Evolutionary conservation across 2,329 filamentous ascomycete genomes (phyloP).

Genomic region (Pseudopithomyces chartarum): DNA sequence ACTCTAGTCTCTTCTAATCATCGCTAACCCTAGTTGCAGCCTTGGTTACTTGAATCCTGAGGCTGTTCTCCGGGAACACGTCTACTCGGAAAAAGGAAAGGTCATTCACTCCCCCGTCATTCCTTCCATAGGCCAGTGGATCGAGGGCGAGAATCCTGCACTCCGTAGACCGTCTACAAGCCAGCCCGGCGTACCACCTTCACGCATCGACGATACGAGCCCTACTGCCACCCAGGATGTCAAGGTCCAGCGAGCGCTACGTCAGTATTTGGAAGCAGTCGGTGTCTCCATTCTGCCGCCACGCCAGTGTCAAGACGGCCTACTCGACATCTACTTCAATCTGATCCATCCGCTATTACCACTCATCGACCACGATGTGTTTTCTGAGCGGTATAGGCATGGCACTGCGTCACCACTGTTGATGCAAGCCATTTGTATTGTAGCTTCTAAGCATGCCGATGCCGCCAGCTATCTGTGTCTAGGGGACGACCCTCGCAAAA

Average conservation of each 20-base stretch:
- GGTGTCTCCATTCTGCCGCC: slow-evolving; percentile 42
- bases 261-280: slow-evolving; percentile 45
- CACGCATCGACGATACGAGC: slow-evolving; percentile 36
- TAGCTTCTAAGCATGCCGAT: slow-evolving; percentile 53
- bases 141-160: slow-evolving; percentile 34
- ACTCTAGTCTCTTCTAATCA: background rate
- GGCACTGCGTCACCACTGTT: slow-evolving; percentile 46
- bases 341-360: slow-evolving; percentile 55
- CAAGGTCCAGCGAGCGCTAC: slow-evolving; percentile 39
- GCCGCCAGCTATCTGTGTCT: slow-evolving; percentile 49
- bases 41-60: slow-evolving; percentile 55
- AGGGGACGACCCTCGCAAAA: slow-evolving; percentile 36
- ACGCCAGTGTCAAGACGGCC: slow-evolving; percentile 40
- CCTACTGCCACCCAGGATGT: slow-evolving; percentile 37
- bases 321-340: slow-evolving; percentile 53
- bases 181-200: slow-evolving; percentile 27
- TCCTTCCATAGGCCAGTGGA: slow-evolving; percentile 42
- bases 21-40: background rate
- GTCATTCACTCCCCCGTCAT: slow-evolving; percentile 34
- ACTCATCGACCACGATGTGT: slow-evolving; percentile 51
- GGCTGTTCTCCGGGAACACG: slow-evolving; percentile 51
- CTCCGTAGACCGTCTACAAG: slow-evolving; percentile 19
- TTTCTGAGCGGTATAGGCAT: slow-evolving; percentile 43
- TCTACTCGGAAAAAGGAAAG: slow-evolving; percentile 41
- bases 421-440: slow-evolving; percentile 53